Evolutionary conservation across 306 rosid genomes (phyloP), one percentile per base, ranked within the genome.

Genomic region (Cercis canadensis): DNA sequence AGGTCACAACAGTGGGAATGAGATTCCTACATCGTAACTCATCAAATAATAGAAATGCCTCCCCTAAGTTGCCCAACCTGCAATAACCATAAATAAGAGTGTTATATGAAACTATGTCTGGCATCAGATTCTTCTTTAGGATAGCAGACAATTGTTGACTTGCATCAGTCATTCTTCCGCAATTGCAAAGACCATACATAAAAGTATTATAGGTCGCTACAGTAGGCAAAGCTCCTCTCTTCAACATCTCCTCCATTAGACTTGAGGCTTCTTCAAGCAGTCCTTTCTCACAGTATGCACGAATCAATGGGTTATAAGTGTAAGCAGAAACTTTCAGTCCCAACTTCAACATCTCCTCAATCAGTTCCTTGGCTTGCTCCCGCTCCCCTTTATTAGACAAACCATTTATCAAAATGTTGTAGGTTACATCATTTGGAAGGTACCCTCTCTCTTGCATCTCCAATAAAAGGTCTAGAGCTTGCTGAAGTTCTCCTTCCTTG

Each of bases 81-180:
- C 86, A 74, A 58, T 89, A 86, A 65, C 97, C 96, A 21, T 84
- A 70, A 56, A 92, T 79, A 18, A 89, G 74, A 37, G 80, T 87
- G 60, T 92, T 92, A 66, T 82, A 89, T 0, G 96, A 85, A 77
- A 92, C 70, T 58, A 89, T 24, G 62, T 92, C 97, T 2, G 97
- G 96, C 68, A 24, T 40, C 75, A 85, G 8, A 60, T 81, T 67
- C 70, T 67, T 75, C 72, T 68, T 56, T 0, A 70, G 67, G 90
- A 89, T 87, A 39, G 74, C 74, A 33, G 40, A 78, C 33, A 85
- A 75, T 72, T 70, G 69, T 31, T 58, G 65, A 72, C 84, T 87
- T 17, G 92, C 97, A 40, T 89, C 96, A 40, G 47, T 62, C 70
- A 85, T 69, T 68, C 83, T 75, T 12, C 87, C 90, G 70, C 73